Evolutionary conservation across 306 rosid species (phyloP).

Genomic region (Luffa acutangula): DNA sequence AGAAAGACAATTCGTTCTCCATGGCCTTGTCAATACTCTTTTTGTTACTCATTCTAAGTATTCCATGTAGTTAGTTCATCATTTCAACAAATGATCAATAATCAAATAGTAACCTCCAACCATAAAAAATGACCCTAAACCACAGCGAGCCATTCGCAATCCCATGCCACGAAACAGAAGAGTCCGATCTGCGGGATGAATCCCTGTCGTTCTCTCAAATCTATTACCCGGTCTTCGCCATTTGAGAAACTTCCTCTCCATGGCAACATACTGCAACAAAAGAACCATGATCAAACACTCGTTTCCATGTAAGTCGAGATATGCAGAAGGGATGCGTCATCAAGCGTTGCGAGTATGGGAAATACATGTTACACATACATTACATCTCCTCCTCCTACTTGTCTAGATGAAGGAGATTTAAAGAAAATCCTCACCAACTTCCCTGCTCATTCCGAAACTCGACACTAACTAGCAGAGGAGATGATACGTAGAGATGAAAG

Average conservation of each 20-base stretch:
- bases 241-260: slow-evolving; percentile 70
- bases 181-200: slow-evolving; percentile 72
- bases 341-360: background rate
- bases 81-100: slow-evolving; percentile 35
- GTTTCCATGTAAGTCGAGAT: background rate
- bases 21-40: background rate
- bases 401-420: background rate
- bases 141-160: slow-evolving; percentile 67
- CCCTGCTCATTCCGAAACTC: background rate
- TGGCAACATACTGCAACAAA: slow-evolving; percentile 37
- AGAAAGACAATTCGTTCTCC: background rate
- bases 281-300: slow-evolving; percentile 12
- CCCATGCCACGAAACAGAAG: slow-evolving; percentile 56
- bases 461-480: background rate
- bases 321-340: background rate
- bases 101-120: slow-evolving; percentile 61
- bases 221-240: slow-evolving; percentile 60
- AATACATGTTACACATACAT: background rate
- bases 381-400: background rate
- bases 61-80: slow-evolving; percentile 5
- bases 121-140: slow-evolving; percentile 52
- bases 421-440: background rate
- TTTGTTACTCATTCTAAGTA: background rate
- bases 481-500: background rate
- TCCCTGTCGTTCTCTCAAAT: slow-evolving; percentile 60